Evolutionary conservation across 2,329 filamentous ascomycete genomes (phyloP).

Genomic region (Paracorniculantispora psalliotae): DNA sequence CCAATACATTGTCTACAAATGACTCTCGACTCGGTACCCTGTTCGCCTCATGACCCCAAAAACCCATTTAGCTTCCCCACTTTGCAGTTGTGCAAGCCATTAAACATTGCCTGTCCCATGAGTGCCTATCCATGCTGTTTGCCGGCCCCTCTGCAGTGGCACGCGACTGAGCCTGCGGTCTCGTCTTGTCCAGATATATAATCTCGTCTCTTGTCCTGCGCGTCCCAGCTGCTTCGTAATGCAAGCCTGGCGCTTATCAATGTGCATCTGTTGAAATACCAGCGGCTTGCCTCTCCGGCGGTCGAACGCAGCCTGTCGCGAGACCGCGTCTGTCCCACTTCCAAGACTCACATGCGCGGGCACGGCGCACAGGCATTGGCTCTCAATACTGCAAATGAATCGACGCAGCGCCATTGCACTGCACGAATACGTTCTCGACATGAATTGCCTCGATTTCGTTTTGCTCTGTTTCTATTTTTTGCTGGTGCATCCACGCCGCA

Average conservation of each 20-base stretch:
- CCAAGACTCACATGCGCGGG: neutral
- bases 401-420: neutral
- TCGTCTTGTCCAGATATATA: neutral
- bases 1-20: neutral
- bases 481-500: neutral
- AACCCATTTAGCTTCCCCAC: neutral
- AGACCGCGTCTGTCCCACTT: slow-evolving; percentile 8
- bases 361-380: neutral
- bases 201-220: neutral
- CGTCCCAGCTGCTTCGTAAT: neutral
- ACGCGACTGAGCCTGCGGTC: neutral
- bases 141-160: neutral
- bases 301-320: neutral
- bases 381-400: neutral
- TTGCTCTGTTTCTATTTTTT: neutral
- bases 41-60: neutral
- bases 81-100: slow-evolving; percentile 3
- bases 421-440: too few species aligned
- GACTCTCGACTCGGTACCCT: neutral
- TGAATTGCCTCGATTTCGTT: too few species aligned
- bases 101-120: neutral
- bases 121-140: neutral
- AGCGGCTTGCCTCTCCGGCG: neutral
- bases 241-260: neutral
- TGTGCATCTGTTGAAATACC: neutral